A percentile compares a stretch with the other conserved stretches of the same genome.
Evolutionary conservation across 306 rosid genomes (phyloP).

Genomic region (barrel medic (Medicago truncatula)): DNA sequence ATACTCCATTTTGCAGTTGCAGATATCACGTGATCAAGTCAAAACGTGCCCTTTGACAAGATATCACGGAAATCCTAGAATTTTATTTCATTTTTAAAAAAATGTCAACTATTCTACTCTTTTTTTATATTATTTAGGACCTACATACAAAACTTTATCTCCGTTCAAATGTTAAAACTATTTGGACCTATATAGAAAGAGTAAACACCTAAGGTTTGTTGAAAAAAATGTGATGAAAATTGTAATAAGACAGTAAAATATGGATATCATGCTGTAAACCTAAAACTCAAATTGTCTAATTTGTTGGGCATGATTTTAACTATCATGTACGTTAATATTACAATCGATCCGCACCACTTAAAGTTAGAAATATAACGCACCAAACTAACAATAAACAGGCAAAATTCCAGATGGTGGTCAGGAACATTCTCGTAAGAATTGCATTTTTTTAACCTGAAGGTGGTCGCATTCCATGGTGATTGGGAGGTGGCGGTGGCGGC

Average conservation of each 20-base stretch:
- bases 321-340: constrained; percentile 16
- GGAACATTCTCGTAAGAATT: constrained; percentile 21
- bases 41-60: neutral
- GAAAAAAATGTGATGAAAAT: neutral
- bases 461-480: constrained; percentile 52
- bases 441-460: constrained; percentile 52
- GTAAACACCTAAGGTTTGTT: neutral
- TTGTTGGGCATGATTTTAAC: constrained; percentile 15
- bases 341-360: constrained; percentile 30
- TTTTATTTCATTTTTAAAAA: neutral
- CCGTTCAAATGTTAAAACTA: neutral
- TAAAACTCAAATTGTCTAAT: neutral
- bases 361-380: constrained; percentile 40
- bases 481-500: constrained; percentile 72
- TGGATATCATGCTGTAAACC: neutral
- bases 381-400: constrained; percentile 30
- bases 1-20: neutral
- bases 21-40: neutral
- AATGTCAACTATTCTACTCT: neutral
- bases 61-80: neutral
- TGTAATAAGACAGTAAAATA: neutral
- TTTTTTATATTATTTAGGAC: neutral
- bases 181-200: neutral
- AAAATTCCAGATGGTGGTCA: constrained; percentile 31
- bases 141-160: neutral